Conservation (phyloP, 164 flowering plant genomes). For the grape (Vitis vinifera) region DNA sequence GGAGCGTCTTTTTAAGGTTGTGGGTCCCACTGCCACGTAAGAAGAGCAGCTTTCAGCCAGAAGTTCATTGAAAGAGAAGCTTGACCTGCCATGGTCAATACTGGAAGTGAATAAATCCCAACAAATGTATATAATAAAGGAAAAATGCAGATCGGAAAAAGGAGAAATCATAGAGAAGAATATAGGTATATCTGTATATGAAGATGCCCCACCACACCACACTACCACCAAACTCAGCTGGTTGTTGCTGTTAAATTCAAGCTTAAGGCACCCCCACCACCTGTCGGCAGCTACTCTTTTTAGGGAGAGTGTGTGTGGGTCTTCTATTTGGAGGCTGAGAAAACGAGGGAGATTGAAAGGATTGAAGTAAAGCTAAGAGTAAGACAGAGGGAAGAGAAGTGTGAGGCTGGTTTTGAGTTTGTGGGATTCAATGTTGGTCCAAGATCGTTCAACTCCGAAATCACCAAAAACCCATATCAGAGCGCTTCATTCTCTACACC, state of each 20-base stretch:
- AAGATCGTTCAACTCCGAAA: conserved; percentile 60
- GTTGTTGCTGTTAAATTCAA: conserved; percentile 9
- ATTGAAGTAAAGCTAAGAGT: background rate
- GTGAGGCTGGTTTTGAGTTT: background rate
- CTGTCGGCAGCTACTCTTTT: conserved; percentile 15
- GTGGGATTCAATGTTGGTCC: conserved; percentile 63
- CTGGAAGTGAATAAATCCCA: too few relatives aligned
- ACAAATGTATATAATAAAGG: too few relatives aligned
- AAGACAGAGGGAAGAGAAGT: background rate
- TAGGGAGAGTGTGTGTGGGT: background rate
- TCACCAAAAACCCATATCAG: conserved; percentile 41
- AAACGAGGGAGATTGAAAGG: background rate
- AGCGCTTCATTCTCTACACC: conserved; percentile 14
- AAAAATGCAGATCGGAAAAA: too few relatives aligned
- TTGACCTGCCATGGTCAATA: background rate
- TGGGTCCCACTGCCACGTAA: background rate
- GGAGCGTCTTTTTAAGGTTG: too few relatives aligned
- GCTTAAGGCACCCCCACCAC: conserved; percentile 4
- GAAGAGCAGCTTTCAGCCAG: background rate
- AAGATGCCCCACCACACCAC: background rate
- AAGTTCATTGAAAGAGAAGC: background rate
- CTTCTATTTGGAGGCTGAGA: background rate
- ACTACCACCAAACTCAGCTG: background rate
- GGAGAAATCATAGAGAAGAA: too few relatives aligned
- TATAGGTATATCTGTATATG: too few relatives aligned